Conservation (phyloP, 2,329 filamentous ascomycete species). For the Ophiostoma pallidulum region DNA sequence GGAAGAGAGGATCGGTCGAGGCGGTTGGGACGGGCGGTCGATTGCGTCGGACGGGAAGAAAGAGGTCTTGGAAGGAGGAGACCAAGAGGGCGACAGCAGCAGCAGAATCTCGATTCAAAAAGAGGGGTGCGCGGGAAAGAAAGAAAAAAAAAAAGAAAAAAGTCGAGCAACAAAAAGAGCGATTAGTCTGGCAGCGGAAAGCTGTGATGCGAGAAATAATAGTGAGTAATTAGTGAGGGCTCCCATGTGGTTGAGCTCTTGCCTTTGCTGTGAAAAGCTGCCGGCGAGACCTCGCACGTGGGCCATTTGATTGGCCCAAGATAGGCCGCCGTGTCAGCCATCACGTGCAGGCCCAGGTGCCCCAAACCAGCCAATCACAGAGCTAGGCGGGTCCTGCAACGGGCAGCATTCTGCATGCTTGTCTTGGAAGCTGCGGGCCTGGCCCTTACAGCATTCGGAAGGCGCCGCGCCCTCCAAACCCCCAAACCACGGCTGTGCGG, state of each 20-base stretch:
- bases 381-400: too few species aligned
- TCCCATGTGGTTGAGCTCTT: background rate
- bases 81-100: background rate
- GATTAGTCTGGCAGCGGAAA: background rate
- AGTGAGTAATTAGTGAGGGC: too few species aligned
- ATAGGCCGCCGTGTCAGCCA: background rate
- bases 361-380: background rate
- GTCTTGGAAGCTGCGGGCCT: too few species aligned
- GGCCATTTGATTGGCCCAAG: constrained; percentile 22
- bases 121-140: background rate
- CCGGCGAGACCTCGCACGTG: too few species aligned
- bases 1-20: too few species aligned
- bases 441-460: too few species aligned
- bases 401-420: background rate
- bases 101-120: background rate
- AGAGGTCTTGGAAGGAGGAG: background rate
- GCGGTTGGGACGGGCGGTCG: too few species aligned
- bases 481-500: too few species aligned
- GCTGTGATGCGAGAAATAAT: background rate
- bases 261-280: too few species aligned
- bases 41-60: too few species aligned
- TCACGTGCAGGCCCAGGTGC: background rate
- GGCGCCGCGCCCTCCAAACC: too few species aligned
- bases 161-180: background rate
- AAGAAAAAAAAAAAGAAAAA: background rate